Percentiles rank a stretch among this genome's conserved stretches.
Evolutionary conservation across 805 yeast species (phyloP).

Genomic region (Saccharomycodes ludwigii): DNA sequence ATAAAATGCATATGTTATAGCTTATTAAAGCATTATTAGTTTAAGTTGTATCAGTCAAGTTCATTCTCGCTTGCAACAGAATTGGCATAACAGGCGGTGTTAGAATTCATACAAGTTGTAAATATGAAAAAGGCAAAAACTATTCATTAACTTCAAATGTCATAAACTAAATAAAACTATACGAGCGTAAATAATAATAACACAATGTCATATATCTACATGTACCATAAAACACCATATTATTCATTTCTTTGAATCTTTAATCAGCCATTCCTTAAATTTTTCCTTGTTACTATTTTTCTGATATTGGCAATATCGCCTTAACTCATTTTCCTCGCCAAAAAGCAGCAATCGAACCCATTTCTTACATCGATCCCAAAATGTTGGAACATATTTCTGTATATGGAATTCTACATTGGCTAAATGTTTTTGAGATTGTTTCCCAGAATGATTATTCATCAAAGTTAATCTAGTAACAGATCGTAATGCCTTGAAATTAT

Average conservation of each 20-base stretch:
- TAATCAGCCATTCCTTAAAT: constrained; percentile 45
- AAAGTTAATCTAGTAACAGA: constrained; percentile 58
- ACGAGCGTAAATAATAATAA: too few species aligned
- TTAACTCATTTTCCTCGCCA: constrained; percentile 10
- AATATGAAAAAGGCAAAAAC: too few species aligned
- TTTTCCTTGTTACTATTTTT: constrained; percentile 29
- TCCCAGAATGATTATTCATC: constrained; percentile 29
- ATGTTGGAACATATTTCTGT: constrained; percentile 13
- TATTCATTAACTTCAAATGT: too few species aligned
- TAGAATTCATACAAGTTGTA: too few species aligned
- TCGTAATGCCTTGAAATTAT: constrained; percentile 44
- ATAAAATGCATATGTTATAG: too few species aligned
- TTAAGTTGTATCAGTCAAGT: too few species aligned
- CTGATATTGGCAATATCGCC: constrained; percentile 9
- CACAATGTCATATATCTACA: too few species aligned
- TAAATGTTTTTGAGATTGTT: constrained; percentile 13
- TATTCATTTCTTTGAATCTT: constrained; percentile 29
- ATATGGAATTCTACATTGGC: constrained; percentile 11
- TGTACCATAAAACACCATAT: too few species aligned
- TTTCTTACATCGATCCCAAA: constrained; percentile 13
- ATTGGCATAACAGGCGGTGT: too few species aligned
- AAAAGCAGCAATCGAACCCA: constrained; percentile 11
- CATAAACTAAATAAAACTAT: too few species aligned
- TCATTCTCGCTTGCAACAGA: too few species aligned
- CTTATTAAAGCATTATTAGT: too few species aligned